Percentiles rank a stretch among this genome's conserved stretches.
Conservation (phyloP, 768 basidiomycete species). For the Pulveroboletus ravenelii region DNA sequence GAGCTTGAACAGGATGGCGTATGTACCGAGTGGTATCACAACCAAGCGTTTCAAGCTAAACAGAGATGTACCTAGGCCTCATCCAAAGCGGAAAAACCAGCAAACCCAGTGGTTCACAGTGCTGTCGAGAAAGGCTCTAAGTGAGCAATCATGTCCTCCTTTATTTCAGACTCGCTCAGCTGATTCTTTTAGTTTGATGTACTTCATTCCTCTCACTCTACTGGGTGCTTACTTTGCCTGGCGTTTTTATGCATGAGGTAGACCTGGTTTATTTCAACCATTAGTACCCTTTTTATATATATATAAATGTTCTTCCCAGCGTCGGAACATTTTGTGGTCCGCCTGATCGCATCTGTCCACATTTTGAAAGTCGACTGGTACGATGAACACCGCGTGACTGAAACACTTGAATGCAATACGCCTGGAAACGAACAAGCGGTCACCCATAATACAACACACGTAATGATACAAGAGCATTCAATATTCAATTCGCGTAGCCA, state of each 20-base stretch:
- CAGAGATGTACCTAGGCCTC: conserved; percentile 35
- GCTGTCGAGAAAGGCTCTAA: conserved; percentile 67
- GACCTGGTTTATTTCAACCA: conserved; percentile 1
- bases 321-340: not conserved
- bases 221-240: conserved; percentile 86
- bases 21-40: conserved; percentile 25
- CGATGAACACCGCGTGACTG: not conserved
- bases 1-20: conserved; percentile 72
- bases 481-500: not conserved
- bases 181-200: conserved; percentile 55
- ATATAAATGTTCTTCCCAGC: conserved; percentile 12
- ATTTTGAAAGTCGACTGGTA: not conserved
- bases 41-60: conserved; percentile 1
- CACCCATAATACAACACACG: not conserved
- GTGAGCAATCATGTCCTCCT: conserved; percentile 36
- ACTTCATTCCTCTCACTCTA: conserved; percentile 75
- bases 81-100: conserved; percentile 49
- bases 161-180: not conserved
- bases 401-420: not conserved
- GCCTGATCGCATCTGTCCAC: not conserved
- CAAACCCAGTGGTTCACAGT: conserved; percentile 34
- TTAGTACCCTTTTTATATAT: conserved; percentile 10
- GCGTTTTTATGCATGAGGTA: conserved; percentile 55
- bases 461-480: not conserved
- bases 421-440: not conserved